A percentile compares a stretch with the other conserved stretches of the same genome.
Evolutionary conservation across 2,329 filamentous ascomycete genomes (phyloP).

Genomic region (Dactylonectria estremocensis): DNA sequence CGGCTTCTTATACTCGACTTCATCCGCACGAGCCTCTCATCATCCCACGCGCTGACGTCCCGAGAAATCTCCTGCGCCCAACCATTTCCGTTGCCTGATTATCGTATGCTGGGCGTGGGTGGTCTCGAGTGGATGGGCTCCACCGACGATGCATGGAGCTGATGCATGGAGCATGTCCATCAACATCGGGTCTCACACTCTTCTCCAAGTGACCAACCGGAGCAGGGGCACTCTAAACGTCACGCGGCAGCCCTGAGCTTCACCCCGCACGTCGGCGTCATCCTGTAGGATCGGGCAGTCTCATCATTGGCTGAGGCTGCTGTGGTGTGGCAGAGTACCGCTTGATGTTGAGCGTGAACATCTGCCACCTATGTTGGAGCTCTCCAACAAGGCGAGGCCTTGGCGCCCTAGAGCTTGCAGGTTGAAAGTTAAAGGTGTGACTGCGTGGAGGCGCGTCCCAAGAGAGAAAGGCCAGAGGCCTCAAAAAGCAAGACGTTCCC

Average conservation of each 20-base stretch:
- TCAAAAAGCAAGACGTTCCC: conserved; percentile 17
- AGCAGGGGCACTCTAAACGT: conserved; percentile 27
- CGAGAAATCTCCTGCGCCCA: conserved; percentile 23
- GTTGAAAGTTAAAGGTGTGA: conserved; percentile 34
- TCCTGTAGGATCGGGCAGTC: conserved; percentile 23
- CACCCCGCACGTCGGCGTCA: conserved; percentile 43
- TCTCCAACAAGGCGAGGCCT: conserved; percentile 23
- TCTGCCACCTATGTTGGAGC: conserved; percentile 18
- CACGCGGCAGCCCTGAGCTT: conserved; percentile 36
- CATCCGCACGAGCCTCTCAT: conserved; percentile 29
- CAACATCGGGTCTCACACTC: conserved; percentile 24
- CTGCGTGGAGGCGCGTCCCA: conserved; percentile 28
- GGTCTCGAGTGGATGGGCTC: conserved; percentile 34
- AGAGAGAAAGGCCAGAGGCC: conserved; percentile 16
- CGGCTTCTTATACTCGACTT: conserved; percentile 45
- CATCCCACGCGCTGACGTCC: conserved; percentile 28
- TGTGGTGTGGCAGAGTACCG: conserved; percentile 32
- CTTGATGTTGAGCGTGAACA: conserved; percentile 24
- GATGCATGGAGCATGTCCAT: conserved; percentile 31
- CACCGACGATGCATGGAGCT: conserved; percentile 37
- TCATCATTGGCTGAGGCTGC: conserved; percentile 37
- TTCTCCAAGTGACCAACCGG: conserved; percentile 33
- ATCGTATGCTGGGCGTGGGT: conserved; percentile 43
- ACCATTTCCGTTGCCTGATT: conserved; percentile 42
- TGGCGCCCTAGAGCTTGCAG: conserved; percentile 30